A percentile compares a stretch with the other conserved stretches of the same genome.
phyloP scores from a whole-genome alignment of 352 stramenopile genomes.

The Globisporangium uncinulatum region DNA sequence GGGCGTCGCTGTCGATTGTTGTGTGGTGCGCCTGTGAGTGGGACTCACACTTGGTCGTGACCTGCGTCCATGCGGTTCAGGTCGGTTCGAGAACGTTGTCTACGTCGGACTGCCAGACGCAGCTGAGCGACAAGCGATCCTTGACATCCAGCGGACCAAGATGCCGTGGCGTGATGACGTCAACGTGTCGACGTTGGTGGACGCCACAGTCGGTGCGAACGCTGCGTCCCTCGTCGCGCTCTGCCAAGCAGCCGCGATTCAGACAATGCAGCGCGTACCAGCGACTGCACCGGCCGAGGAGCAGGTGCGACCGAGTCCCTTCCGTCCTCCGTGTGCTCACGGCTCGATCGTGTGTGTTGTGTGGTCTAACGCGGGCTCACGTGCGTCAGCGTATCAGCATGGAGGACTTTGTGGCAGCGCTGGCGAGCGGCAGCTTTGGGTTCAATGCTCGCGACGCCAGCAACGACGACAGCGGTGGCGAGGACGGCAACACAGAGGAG shows the following conservation, averaged over 20 bases:
- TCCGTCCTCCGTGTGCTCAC: not conserved
- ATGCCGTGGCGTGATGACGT: constrained; percentile 71
- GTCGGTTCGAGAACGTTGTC: constrained; percentile 80
- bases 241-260: constrained; percentile 64
- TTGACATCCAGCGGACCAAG: constrained; percentile 51
- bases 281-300: constrained; percentile 10
- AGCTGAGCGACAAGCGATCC: constrained; percentile 52
- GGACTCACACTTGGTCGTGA: not conserved
- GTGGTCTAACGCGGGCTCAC: not conserved
- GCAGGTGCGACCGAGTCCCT: constrained; percentile 18
- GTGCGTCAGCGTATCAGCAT: constrained; percentile 28
- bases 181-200: constrained; percentile 36
- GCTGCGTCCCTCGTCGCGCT: constrained; percentile 68
- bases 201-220: constrained; percentile 57
- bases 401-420: constrained; percentile 34
- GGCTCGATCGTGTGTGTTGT: too few species aligned
- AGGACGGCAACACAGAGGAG: constrained; percentile 4
- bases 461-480: not conserved
- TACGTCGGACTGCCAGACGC: constrained; percentile 58
- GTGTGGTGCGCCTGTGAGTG: not conserved
- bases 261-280: constrained; percentile 57
- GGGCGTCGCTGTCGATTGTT: too few species aligned
- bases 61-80: constrained; percentile 15
- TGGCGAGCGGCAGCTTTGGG: constrained; percentile 34
- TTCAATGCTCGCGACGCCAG: constrained; percentile 17